Evolutionary conservation across 2,329 filamentous ascomycete species (phyloP).

Genomic region (Metarhizium sp.): DNA sequence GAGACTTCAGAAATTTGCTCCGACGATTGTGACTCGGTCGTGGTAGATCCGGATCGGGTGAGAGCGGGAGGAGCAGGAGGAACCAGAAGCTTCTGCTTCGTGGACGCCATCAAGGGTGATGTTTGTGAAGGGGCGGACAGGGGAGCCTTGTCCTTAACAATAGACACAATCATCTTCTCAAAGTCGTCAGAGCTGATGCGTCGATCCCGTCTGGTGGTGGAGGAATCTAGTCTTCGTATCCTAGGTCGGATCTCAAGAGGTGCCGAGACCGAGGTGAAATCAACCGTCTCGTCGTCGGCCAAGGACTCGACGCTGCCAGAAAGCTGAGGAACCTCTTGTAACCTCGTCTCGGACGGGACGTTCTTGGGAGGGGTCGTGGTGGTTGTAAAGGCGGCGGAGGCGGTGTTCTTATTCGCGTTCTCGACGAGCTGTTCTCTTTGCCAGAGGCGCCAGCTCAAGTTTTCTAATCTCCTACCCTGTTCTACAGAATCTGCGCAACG

Average conservation of each 20-base stretch:
- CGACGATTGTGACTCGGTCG: slow-evolving; percentile 38
- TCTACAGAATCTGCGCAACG: slow-evolving; percentile 91
- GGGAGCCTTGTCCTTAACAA: slow-evolving; percentile 74
- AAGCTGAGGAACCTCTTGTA: slow-evolving; percentile 57
- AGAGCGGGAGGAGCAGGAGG: slow-evolving; percentile 21
- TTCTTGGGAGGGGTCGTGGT: slow-evolving; percentile 38
- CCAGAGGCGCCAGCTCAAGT: slow-evolving; percentile 93
- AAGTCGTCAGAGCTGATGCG: slow-evolving; percentile 90
- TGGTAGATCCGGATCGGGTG: slow-evolving; percentile 34
- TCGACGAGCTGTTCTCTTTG: slow-evolving; percentile 73
- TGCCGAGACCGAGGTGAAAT: slow-evolving; percentile 44
- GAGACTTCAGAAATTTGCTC: slow-evolving; percentile 29
- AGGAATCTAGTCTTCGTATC: slow-evolving; percentile 63
- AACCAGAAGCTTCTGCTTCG: slow-evolving; percentile 31
- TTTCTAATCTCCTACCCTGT: slow-evolving; percentile 85
- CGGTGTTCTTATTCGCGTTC: slow-evolving; percentile 50
- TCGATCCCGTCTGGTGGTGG: slow-evolving; percentile 65
- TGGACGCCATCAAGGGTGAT: slow-evolving; percentile 22
- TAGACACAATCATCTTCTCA: slow-evolving; percentile 88
- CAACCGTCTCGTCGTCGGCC: slow-evolving; percentile 56
- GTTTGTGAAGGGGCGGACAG: slow-evolving; percentile 31
- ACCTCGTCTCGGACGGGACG: slow-evolving; percentile 33
- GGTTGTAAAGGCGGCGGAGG: slow-evolving; percentile 26
- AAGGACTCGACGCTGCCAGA: slow-evolving; percentile 71
- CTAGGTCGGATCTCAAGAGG: slow-evolving; percentile 57